phyloP scores from a whole-genome alignment of 805 yeast species.

The Candida odintsovae region DNA sequence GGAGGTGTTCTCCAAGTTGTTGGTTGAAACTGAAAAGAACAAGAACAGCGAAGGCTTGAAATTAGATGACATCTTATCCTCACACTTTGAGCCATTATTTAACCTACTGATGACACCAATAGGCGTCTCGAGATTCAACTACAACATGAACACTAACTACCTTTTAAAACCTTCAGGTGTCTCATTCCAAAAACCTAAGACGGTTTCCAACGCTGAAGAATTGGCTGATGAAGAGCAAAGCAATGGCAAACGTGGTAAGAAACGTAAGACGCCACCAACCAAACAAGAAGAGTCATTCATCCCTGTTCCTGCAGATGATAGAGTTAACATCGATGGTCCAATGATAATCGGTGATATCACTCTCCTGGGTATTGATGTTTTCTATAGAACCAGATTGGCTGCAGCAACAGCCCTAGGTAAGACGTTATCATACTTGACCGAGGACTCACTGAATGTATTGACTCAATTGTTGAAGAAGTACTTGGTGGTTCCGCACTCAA shows the following conservation, averaged over 20 bases:
- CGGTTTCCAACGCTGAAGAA: conserved; percentile 6
- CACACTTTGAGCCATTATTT: conserved; percentile 55
- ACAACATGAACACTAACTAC: conserved; percentile 70
- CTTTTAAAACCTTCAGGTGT: conserved; percentile 76
- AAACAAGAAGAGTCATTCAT: conserved; percentile 28
- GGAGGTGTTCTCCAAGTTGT: conserved; percentile 51
- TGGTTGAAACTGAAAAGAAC: conserved; percentile 38
- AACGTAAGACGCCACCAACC: conserved; percentile 35
- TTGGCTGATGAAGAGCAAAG: conserved; percentile 15
- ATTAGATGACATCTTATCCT: conserved; percentile 47
- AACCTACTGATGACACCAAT: conserved; percentile 85
- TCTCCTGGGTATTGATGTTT: conserved; percentile 68
- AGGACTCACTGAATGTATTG: conserved; percentile 33
- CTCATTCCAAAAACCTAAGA: conserved; percentile 2
- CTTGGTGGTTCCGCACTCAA: conserved; percentile 37
- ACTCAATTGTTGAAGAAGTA: conserved; percentile 28
- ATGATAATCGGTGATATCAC: conserved; percentile 88
- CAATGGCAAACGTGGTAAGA: conserved; percentile 35
- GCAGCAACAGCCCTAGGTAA: conserved; percentile 75
- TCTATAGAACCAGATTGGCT: conserved; percentile 68
- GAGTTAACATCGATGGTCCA: conserved; percentile 89
- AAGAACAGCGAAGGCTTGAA: conserved; percentile 8
- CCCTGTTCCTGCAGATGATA: conserved; percentile 50
- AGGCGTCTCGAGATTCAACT: conserved; percentile 86
- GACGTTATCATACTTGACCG: conserved; percentile 45